Base-by-base conservation (phyloP, 441 rosid species). In the Biscutella laevigata region DNA sequence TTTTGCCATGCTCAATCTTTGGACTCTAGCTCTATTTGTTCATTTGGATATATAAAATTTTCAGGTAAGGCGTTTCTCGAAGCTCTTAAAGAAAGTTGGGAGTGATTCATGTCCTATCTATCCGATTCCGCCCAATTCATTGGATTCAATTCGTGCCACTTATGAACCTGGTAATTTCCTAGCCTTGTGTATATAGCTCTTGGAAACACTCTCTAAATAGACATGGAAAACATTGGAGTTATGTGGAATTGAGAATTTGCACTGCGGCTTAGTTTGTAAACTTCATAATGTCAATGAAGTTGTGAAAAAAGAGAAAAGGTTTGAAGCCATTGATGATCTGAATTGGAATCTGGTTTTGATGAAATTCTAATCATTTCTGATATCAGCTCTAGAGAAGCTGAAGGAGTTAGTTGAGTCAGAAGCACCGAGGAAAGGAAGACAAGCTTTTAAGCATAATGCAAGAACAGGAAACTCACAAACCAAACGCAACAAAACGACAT, bases 51-150 rank as follows among this genome's bases (percentile, higher is more conserved):
- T 51, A 2, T 27, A 35, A 14, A 48, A 48, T 72, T 70, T 62
- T 17, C 78, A 88, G 97, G 85, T 78, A 30, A 84, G 73, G 54
- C 85, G 84, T 24, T 88, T 92, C 72, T 69, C 74, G 50, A 79
- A 74, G 75, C 26, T 86, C 62, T 60, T 88, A 50, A 78, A 66
- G 75, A 92, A 84, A 77, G 94, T 82, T 16, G 84, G 76, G 63
- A 74, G 54, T 48, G 71, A 69, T 49, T 77, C 88, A 13, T 83
- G 87, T 70, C 78, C 88, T 35, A 59, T 27, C 53, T 70, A 77
- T 64, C 28, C 82, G 8, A 47, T 92, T 59, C 74, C 77, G 21
- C 53, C 82, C 5, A 9, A 57, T 38, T 78, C 76, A 33, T 49
- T 88, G 0, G 92, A 78, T 64, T 53, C 78, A 8, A 71, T 84